Percentiles rank a stretch among this genome's conserved stretches.
These are phyloP conservation scores for Dioszegia aurantiaca DNA, from an alignment of 768 basidiomycete genomes.

Conservation along the genomic window DNA sequence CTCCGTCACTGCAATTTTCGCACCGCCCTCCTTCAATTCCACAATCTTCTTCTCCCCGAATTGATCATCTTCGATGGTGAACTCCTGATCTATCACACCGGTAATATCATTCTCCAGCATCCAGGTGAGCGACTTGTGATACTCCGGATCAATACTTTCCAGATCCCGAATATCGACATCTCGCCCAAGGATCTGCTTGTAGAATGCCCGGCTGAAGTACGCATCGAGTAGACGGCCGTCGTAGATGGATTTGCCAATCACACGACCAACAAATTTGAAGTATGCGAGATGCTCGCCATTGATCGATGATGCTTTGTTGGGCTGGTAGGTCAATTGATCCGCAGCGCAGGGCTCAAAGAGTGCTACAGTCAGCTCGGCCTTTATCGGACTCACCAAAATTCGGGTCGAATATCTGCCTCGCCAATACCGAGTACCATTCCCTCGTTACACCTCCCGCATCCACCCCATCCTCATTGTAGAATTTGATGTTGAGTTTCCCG, in stretches of 20 bases:
- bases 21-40: constrained; percentile 79
- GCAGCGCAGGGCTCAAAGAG: constrained; percentile 97
- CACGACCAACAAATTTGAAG: constrained; percentile 97
- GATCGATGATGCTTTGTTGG: constrained; percentile 55
- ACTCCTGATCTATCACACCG: constrained; percentile 65
- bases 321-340: constrained; percentile 91
- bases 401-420: constrained; percentile 98
- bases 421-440: constrained; percentile 98
- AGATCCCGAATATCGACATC: constrained; percentile 94
- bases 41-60: constrained; percentile 89
- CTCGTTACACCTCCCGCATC: constrained; percentile 97
- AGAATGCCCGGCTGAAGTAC: constrained; percentile 94
- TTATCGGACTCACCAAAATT: constrained; percentile 62
- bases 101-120: constrained; percentile 86
- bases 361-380: constrained; percentile 54
- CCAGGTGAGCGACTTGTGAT: constrained; percentile 97
- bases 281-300: constrained; percentile 94
- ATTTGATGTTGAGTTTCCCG: constrained; percentile 93
- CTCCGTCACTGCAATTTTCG: constrained; percentile 80
- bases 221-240: constrained; percentile 94
- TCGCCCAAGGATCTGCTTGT: constrained; percentile 89
- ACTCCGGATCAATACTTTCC: constrained; percentile 97
- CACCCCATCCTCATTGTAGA: constrained; percentile 95
- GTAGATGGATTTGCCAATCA: constrained; percentile 94
- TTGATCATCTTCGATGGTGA: constrained; percentile 95